These are phyloP conservation scores for Melampsora medusae DNA, from an alignment of 1,284 basidiomycete genomes.

Conservation along the genomic window DNA sequence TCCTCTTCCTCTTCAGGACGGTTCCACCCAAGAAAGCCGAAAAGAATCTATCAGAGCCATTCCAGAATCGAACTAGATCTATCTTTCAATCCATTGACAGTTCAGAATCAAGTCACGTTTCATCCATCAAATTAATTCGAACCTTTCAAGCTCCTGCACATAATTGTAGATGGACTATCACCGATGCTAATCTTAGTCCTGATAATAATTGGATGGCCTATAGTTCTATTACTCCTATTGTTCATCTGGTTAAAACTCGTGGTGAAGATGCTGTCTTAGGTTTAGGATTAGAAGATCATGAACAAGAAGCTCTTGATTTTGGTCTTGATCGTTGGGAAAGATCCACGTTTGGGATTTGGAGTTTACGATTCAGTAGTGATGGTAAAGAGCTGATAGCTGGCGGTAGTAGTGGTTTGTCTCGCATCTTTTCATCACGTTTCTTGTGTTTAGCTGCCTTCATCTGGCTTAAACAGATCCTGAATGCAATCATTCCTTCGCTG, in stretches of 20 bases:
- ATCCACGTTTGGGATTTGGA: conserved; percentile 66
- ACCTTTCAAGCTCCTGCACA: conserved; percentile 66
- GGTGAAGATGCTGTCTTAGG: conserved; percentile 43
- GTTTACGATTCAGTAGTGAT: conserved; percentile 91
- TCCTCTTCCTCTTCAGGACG: not conserved
- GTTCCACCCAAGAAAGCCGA: not conserved
- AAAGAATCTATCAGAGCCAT: conserved; percentile 2
- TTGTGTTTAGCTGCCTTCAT: conserved; percentile 59
- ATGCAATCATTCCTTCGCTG: conserved; percentile 6
- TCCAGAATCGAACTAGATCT: not conserved
- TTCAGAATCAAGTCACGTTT: conserved; percentile 8
- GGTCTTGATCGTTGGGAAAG: not conserved
- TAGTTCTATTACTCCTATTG: conserved; percentile 58
- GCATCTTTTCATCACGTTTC: conserved; percentile 67
- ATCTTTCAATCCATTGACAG: not conserved
- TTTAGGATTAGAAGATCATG: conserved; percentile 45
- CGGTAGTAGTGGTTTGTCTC: conserved; percentile 51
- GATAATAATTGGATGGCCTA: conserved; percentile 93
- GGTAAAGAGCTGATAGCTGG: conserved; percentile 79
- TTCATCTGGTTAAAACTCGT: conserved; percentile 61
- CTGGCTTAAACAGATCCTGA: too few relatives aligned
- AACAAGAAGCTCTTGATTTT: conserved; percentile 19
- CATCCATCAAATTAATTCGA: conserved; percentile 28
- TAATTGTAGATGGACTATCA: conserved; percentile 72
- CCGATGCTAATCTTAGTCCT: conserved; percentile 86